Base-by-base conservation (phyloP, 2,329 filamentous ascomycete genomes). In the Emericellopsis atlantica region DNA sequence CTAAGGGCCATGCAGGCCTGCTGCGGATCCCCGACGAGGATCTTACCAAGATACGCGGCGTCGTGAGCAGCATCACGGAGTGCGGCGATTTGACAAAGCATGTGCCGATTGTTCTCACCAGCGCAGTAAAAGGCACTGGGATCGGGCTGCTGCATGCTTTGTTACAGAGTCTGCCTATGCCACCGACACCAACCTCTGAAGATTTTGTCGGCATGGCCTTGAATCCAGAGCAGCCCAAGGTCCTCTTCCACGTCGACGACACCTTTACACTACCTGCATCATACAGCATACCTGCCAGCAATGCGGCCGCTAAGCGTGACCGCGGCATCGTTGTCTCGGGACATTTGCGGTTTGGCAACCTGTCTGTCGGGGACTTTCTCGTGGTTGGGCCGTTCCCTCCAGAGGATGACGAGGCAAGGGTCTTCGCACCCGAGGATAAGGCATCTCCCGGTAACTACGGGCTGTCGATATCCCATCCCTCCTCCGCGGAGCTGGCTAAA, bases 231-330 rank as follows among this genome's bases (percentile, higher is more conserved):
- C 70, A 75, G 42, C 74, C 78, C 2, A 65, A 66, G 5, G 74
- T 74, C 29, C 63, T 95, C 2, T 96, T 96, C 53, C 84, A 95
- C 53, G 75, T 96, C 21, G 90, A 96, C 54, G 90, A 95, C 50
- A 79, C 88, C 1, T 96, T 94, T 57, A 84, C 75, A 43, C 73
- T 89, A 12, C 75, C 81, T 1, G 72, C 74, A 1, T 76, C 78
- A 2, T 79, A 78, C 46, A 45, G 46, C 50, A 45, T 39, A 10
- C 40, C 54, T 32, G 41, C 48, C 18, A 48, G 46, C 6, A 45
- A 42, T 12, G 35, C 45, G 5, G 41, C 45, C 5, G 41, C 41
- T 18, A 42, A 45, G 6, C n/a, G 43, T 2, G 69, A 73, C 40
- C 60, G 66, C 16, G 81, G 81, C 7, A 72, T 77, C n/a, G 84